A percentile compares a stretch with the other conserved stretches of the same genome.
Conservation (phyloP, 2,329 filamentous ascomycete species). For the Aspergillus brasiliensis region DNA sequence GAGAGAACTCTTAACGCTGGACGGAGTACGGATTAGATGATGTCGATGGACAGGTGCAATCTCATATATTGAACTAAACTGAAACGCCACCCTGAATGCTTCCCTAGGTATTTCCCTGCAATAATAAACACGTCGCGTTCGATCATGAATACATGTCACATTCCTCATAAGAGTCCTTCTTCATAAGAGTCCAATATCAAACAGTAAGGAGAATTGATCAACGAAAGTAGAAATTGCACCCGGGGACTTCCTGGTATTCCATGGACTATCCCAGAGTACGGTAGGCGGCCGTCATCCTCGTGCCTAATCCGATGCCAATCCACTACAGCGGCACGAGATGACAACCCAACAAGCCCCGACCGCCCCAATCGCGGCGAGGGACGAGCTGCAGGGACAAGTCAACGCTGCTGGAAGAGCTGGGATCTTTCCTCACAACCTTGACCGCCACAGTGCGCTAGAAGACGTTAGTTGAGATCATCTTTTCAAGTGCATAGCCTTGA, state of each 20-base stretch:
- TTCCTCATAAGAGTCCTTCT: constrained; percentile 22
- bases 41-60: neutral
- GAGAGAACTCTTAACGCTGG: no score
- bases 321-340: constrained; percentile 77
- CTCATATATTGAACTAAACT: neutral
- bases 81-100: constrained; percentile 14
- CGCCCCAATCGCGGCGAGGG: constrained; percentile 83
- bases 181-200: constrained; percentile 5
- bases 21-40: no score
- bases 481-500: neutral
- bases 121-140: constrained; percentile 5
- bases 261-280: neutral
- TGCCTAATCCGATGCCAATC: neutral
- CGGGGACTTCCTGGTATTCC: neutral
- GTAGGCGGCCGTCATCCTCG: neutral
- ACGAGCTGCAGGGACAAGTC: constrained; percentile 71
- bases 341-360: constrained; percentile 84
- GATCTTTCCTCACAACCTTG: constrained; percentile 59
- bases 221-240: constrained; percentile 5
- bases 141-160: constrained; percentile 21
- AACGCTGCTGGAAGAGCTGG: constrained; percentile 47
- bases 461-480: neutral
- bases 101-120: constrained; percentile 3
- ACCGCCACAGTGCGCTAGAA: constrained; percentile 69
- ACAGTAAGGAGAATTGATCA: neutral